These are phyloP conservation scores for Backusella parvicylindrica DNA, from an alignment of 192 early-diverging fungal species.

Conservation along the genomic window DNA sequence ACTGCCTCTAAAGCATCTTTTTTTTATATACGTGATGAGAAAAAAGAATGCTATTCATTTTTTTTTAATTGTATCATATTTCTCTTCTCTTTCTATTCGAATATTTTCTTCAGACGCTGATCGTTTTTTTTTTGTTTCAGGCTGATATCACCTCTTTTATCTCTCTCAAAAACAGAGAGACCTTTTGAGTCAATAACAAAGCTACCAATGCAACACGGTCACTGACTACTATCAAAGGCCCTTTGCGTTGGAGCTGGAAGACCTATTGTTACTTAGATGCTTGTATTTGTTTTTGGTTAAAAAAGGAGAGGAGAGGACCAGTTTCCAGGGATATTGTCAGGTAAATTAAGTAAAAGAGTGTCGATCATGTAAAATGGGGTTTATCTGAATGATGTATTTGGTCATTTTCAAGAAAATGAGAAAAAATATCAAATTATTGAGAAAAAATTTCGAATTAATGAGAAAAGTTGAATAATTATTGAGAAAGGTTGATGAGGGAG, in stretches of 20 bases:
- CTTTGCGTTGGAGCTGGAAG: not conserved
- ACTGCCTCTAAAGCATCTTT: not conserved
- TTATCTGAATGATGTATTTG: not conserved
- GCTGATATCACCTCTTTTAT: not conserved
- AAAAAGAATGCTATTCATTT: not conserved
- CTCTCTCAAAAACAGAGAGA: not conserved
- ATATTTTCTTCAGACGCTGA: not conserved
- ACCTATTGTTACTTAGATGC: not conserved
- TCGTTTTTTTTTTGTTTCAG: not conserved
- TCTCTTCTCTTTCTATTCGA: not conserved
- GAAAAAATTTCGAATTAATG: too few species aligned
- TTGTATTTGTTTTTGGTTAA: not conserved
- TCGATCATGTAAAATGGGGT: not conserved
- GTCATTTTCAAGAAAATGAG: too few species aligned
- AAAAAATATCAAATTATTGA: too few species aligned
- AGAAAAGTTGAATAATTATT: too few species aligned
- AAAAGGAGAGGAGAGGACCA: not conserved
- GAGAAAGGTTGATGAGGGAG: too few species aligned
- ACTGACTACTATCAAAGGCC: not conserved
- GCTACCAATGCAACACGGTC: not conserved
- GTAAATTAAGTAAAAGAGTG: not conserved
- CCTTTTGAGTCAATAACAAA: not conserved
- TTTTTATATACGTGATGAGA: not conserved
- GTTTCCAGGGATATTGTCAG: not conserved
- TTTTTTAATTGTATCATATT: not conserved